Evolutionary conservation across 2,329 filamentous ascomycete genomes (phyloP).

Genomic region (Sporothrix pallida): DNA sequence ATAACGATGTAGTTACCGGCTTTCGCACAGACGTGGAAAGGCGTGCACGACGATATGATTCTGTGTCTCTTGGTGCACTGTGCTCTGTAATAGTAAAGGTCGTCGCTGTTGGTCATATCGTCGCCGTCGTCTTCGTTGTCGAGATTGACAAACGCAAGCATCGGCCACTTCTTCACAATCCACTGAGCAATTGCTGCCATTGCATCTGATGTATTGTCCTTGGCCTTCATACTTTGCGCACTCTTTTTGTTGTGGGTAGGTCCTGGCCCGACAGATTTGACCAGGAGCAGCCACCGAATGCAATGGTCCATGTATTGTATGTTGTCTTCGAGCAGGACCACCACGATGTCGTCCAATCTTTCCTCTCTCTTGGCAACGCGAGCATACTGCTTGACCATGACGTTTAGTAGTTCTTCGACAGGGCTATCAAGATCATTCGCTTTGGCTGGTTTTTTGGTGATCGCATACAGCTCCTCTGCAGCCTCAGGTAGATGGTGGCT

Average conservation of each 20-base stretch:
- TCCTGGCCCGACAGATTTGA: neutral
- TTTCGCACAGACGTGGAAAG: neutral
- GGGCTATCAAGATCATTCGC: neutral
- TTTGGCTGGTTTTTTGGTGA: neutral
- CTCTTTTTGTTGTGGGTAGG: neutral
- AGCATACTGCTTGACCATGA: constrained; percentile 1
- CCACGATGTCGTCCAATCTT: neutral
- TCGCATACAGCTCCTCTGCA: neutral
- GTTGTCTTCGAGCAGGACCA: neutral
- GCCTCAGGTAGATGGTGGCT: neutral
- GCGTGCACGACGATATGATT: neutral
- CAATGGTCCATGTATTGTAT: neutral
- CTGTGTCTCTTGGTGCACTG: neutral
- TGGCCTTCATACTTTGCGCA: too few species aligned
- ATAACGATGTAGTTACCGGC: neutral
- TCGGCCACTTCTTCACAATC: neutral
- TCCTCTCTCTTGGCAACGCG: neutral
- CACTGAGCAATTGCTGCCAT: neutral
- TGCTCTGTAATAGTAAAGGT: neutral
- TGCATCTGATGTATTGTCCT: neutral
- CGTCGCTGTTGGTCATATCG: neutral
- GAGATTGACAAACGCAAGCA: neutral
- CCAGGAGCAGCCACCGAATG: neutral
- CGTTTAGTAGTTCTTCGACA: neutral
- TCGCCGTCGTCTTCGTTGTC: neutral